These are phyloP conservation scores for Echeveria elegans DNA, from an alignment of 164 flowering plant genomes.

Conservation along the genomic window DNA sequence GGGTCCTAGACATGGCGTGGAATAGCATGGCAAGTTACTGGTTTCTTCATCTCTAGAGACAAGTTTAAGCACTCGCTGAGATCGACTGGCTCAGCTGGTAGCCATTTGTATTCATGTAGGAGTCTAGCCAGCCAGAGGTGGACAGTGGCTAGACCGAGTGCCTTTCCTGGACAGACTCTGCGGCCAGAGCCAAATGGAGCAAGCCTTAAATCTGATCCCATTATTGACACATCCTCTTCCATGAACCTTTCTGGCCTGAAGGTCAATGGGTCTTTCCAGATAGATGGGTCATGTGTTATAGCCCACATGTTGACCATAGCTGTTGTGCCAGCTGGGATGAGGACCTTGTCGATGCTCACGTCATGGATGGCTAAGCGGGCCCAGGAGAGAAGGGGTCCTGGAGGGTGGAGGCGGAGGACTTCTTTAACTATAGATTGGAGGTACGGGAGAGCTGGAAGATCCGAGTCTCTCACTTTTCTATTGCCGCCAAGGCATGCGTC, in stretches of 20 bases:
- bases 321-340: slow-evolving; percentile 69
- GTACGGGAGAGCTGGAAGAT: slow-evolving; percentile 52
- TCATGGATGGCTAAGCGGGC: slow-evolving; percentile 71
- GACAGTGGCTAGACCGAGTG: slow-evolving; percentile 56
- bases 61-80: slow-evolving; percentile 55
- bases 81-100: slow-evolving; percentile 41
- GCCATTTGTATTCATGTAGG: slow-evolving; percentile 50
- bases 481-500: slow-evolving; percentile 29
- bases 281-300: slow-evolving; percentile 55
- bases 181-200: slow-evolving; percentile 84
- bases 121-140: slow-evolving; percentile 62
- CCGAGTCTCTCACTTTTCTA: slow-evolving; percentile 44
- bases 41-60: slow-evolving; percentile 71
- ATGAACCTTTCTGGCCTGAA: slow-evolving; percentile 63
- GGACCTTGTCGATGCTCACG: slow-evolving; percentile 44
- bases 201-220: slow-evolving; percentile 68
- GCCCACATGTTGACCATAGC: slow-evolving; percentile 99
- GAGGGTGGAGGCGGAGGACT: slow-evolving; percentile 71
- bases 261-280: slow-evolving; percentile 65
- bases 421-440: slow-evolving; percentile 71
- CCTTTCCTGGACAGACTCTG: slow-evolving; percentile 67
- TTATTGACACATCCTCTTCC: slow-evolving; percentile 48
- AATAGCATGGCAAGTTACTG: slow-evolving; percentile 35
- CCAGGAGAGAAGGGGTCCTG: slow-evolving; percentile 87
- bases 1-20: slow-evolving; percentile 4